These are phyloP conservation scores for Vitis hybrid DNA, from an alignment of 177 flowering plant species.

Conservation along the genomic window DNA sequence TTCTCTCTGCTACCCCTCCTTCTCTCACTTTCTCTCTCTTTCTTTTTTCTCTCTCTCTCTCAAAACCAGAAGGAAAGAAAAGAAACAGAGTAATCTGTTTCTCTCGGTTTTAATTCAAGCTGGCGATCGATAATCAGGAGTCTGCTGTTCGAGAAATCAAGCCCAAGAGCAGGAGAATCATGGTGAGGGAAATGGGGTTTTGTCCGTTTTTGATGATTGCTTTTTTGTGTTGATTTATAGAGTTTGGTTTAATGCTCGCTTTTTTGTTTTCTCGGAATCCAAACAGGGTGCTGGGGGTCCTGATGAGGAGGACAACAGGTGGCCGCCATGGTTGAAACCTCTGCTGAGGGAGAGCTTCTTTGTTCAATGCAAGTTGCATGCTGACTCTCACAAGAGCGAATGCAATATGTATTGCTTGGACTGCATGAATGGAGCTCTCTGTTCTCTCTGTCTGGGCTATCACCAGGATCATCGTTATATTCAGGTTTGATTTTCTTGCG, in stretches of 20 bases:
- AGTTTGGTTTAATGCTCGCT: constrained; percentile 2
- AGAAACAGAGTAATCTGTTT: constrained; percentile 4
- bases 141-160: constrained; percentile 63
- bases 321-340: constrained; percentile 89
- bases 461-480: constrained; percentile 75
- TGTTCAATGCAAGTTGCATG: constrained; percentile 71
- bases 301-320: constrained; percentile 67
- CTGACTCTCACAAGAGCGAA: constrained; percentile 82
- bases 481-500: constrained; percentile 49
- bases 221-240: constrained; percentile 3
- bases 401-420: constrained; percentile 93
- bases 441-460: constrained; percentile 66
- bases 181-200: constrained; percentile 39
- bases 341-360: constrained; percentile 62
- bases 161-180: constrained; percentile 71
- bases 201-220: not conserved
- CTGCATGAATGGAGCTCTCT: constrained; percentile 76
- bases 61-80: not conserved
- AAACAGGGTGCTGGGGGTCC: constrained; percentile 58
- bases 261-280: not conserved
- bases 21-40: constrained; percentile 14
- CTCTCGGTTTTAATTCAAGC: constrained; percentile 22
- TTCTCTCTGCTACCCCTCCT: constrained; percentile 4
- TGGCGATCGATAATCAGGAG: constrained; percentile 85
- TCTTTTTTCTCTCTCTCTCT: constrained; percentile 4